Conservation (phyloP, 1,284 basidiomycete species). For the Cutaneotrichosporon curvatum region DNA sequence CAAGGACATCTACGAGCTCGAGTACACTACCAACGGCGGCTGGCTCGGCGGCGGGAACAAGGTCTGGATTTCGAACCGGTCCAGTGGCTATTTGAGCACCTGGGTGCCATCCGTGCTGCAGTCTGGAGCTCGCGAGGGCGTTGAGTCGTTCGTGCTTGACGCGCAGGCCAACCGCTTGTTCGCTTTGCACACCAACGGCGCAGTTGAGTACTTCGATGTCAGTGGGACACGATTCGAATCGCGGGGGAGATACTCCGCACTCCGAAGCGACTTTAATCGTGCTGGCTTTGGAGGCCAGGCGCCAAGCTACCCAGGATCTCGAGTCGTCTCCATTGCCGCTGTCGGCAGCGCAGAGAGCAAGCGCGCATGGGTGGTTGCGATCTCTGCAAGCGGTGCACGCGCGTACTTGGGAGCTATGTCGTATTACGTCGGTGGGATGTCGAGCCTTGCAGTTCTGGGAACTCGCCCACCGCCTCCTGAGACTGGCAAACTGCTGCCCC, state of each 20-base stretch:
- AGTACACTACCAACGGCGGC: constrained; percentile 83
- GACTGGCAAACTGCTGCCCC: constrained; percentile 12
- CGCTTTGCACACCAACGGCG: constrained; percentile 30
- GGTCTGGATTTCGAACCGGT: constrained; percentile 29
- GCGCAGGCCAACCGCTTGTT: constrained; percentile 31
- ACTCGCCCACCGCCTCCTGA: constrained; percentile 26
- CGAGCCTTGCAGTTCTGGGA: no score
- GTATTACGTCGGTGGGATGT: background rate
- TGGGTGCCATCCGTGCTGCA: constrained; percentile 24
- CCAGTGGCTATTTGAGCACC: constrained; percentile 27
- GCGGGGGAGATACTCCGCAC: constrained; percentile 20
- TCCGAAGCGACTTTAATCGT: constrained; percentile 20
- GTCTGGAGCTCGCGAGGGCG: constrained; percentile 28
- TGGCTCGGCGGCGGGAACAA: constrained; percentile 66
- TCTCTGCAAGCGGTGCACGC: constrained; percentile 56
- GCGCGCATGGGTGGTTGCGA: constrained; percentile 65
- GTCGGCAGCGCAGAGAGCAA: constrained; percentile 43
- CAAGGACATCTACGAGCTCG: constrained; percentile 84
- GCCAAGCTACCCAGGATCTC: constrained; percentile 8
- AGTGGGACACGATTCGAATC: constrained; percentile 24
- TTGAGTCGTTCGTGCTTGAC: constrained; percentile 38
- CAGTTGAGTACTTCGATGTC: constrained; percentile 33
- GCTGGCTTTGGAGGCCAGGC: constrained; percentile 14
- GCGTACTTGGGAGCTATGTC: constrained; percentile 11
- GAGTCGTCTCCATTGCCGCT: constrained; percentile 41